phyloP scores from a whole-genome alignment of 73 alveolate species.

The Loxodes magnus region DNA sequence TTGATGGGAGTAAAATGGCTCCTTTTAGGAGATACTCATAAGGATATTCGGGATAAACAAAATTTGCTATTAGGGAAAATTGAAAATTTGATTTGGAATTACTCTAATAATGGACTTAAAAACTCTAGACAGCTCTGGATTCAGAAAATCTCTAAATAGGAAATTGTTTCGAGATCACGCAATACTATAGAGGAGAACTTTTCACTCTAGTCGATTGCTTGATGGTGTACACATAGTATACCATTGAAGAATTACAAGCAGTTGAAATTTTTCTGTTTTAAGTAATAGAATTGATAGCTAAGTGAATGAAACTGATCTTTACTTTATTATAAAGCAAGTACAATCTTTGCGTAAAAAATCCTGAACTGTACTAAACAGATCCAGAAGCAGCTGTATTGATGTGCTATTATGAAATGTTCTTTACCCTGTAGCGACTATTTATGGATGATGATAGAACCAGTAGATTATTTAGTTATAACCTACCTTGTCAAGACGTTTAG shows the following conservation, averaged over 20 bases:
- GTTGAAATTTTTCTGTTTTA: conserved; percentile 21
- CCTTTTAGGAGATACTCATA: conserved; percentile 37
- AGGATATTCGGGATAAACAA: conserved; percentile 46
- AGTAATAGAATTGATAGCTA: conserved; percentile 17
- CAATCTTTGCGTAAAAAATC: conserved; percentile 9
- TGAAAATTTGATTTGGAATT: conserved; percentile 8
- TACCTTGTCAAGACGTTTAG: not conserved
- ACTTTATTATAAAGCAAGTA: no score
- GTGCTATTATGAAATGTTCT: conserved; percentile 24
- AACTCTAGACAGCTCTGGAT: not conserved
- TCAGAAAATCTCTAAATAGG: not conserved
- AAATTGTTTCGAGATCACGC: conserved; percentile 22
- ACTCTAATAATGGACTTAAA: not conserved
- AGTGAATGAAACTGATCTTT: conserved; percentile 29
- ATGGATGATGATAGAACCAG: conserved; percentile 16
- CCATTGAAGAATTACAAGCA: conserved; percentile 10
- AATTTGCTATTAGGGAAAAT: conserved; percentile 18
- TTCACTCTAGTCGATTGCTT: conserved; percentile 42
- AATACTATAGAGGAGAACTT: conserved; percentile 43
- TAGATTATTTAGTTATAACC: not conserved
- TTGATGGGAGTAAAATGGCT: conserved; percentile 22
- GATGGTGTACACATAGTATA: not conserved
- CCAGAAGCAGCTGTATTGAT: conserved; percentile 19
- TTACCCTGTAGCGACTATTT: conserved; percentile 22
- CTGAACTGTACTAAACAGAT: conserved; percentile 13